Percentiles rank a stretch among this genome's conserved stretches.
phyloP scores from a whole-genome alignment of 768 basidiomycete genomes.

The Termitomyces bulborhizus region DNA sequence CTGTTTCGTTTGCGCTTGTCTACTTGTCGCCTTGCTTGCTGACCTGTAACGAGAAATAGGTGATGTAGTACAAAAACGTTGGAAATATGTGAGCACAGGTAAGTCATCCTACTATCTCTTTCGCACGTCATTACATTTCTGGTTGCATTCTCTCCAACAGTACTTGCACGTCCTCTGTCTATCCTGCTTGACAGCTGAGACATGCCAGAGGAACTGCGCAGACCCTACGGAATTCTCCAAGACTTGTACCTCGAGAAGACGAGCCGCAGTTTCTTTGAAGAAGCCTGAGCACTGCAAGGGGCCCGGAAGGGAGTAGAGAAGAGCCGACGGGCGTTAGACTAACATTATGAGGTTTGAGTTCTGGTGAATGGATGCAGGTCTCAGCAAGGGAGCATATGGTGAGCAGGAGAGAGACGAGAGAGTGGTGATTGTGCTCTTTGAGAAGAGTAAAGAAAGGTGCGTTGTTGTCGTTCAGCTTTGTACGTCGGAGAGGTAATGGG shows the following conservation, averaged over 20 bases:
- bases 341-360: not conserved
- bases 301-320: not conserved
- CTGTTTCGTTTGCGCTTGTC: too few species aligned
- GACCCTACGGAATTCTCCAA: slow-evolving; percentile 7
- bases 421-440: slow-evolving; percentile 7
- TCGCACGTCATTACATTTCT: not conserved
- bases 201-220: slow-evolving; percentile 1
- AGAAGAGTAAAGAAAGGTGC: slow-evolving; percentile 2
- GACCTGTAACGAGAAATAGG: too few species aligned
- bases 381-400: slow-evolving; percentile 3
- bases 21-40: too few species aligned
- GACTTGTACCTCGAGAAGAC: slow-evolving; percentile 4
- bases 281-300: not conserved
- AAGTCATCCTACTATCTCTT: slow-evolving; percentile 7
- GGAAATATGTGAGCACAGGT: too few species aligned
- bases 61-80: too few species aligned
- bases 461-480: not conserved
- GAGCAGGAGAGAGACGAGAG: slow-evolving; percentile 1
- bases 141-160: slow-evolving; percentile 5
- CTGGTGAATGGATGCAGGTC: not conserved
- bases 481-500: not conserved
- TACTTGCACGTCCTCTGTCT: slow-evolving; percentile 4
- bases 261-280: slow-evolving; percentile 3
- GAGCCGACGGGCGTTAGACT: slow-evolving; percentile 8
- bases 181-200: not conserved